Evolutionary conservation across 1,284 basidiomycete species (phyloP), one percentile per base, ranked within the genome.

Genomic region (Ustilago cynodontis): DNA sequence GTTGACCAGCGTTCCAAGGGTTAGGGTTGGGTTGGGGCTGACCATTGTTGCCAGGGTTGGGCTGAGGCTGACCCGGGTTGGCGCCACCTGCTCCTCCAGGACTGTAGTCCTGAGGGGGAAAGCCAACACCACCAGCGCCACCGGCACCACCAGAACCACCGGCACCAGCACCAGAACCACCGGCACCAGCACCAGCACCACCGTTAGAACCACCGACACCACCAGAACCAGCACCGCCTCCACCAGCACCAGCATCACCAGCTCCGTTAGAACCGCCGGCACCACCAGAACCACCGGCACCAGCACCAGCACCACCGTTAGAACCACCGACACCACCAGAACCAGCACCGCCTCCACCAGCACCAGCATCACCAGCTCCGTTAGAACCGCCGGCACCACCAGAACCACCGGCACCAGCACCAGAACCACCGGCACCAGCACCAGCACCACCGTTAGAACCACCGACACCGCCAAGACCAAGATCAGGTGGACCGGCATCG

Each of bases 381-480:
- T 61, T 57, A 52, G 37, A 57, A 52, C 28, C 31, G 60, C 57
- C 59, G 43, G 50, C 9, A 29, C 51, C 53, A 22, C 61, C 61
- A 26, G 41, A 3, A 35, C 31, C 39, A 39, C 39, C 28, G 28
- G 50, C 5, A 31, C 68, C 59, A 57, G 55, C 1, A 33, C 65
- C 56, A 41, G 31, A 9, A 4, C 65, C 65, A 33, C n/a, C n/a
- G n/a, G 55, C 22, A 29, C 53, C 62, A 22, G 43, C 20, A 14
- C 55, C 45, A 35, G 28, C 41, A 31, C 26, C 18, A 26, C 45
- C 45, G 22, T 7, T 11, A 20, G 52, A 29, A 20, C 63, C 67
- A 22, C 20, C 4, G 26, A 67, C 56, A 20, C 56, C 45, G 37
- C 62, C 65, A 57, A 68, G 14, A 14, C 73, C 65, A 18, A 26